Percentiles rank a stretch among this genome's conserved stretches.
Evolutionary conservation across 176 grass and related monocot species (phyloP).

Genomic region (Sorghum bicolor): Sorghum_bicolor_NCBIv3 NC_012872.2:62015001-62015500

Average conservation of each 20-base stretch:
- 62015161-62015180: conserved; percentile 13
- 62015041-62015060: too few relatives aligned
- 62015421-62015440: conserved; percentile 3
- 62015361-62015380: conserved; percentile 75
- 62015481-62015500: conserved; percentile 45
- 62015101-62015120: neutral
- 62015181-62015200: neutral
- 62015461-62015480: neutral
- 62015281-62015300: conserved; percentile 74
- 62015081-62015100: neutral
- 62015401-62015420: conserved; percentile 38
- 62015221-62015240: neutral
- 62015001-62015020: too few relatives aligned
- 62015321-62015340: conserved; percentile 80
- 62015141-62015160: neutral
- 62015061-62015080: neutral
- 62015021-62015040: too few relatives aligned
- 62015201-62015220: conserved; percentile 3
- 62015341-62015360: conserved; percentile 63
- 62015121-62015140: conserved; percentile 8
- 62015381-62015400: conserved; percentile 72
- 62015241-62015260: conserved; percentile 3
- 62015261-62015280: conserved; percentile 23
- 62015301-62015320: conserved; percentile 83
- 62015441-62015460: neutral